Percentiles rank a stretch among this genome's conserved stretches.
phyloP scores from a whole-genome alignment of 1,284 basidiomycete genomes.

The Boletus semigastroideus region DNA sequence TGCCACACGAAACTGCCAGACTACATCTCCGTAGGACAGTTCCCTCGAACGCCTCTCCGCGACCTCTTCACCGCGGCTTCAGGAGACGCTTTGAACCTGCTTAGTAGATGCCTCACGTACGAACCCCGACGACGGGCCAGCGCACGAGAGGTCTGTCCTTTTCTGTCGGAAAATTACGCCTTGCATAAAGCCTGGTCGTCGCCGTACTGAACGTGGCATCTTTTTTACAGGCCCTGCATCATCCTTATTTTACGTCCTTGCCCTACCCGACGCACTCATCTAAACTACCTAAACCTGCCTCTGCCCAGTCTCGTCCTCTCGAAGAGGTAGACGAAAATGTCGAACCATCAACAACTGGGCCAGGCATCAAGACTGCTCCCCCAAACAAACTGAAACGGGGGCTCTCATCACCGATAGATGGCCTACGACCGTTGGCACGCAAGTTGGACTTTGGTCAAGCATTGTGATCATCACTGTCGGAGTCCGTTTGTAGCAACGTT shows the following conservation, averaged over 20 bases:
- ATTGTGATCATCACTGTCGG: slow-evolving; percentile 4
- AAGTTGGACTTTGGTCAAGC: slow-evolving; percentile 45
- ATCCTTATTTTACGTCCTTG: slow-evolving; percentile 75
- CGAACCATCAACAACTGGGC: slow-evolving; percentile 38
- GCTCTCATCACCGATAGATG: slow-evolving; percentile 39
- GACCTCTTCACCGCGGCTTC: slow-evolving; percentile 91
- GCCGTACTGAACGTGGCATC: slow-evolving; percentile 3
- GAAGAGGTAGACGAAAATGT: slow-evolving; percentile 77
- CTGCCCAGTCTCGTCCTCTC: slow-evolving; percentile 49
- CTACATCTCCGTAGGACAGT: slow-evolving; percentile 81
- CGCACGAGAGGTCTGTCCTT: slow-evolving; percentile 64
- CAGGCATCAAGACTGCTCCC: slow-evolving; percentile 38
- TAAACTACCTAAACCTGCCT: slow-evolving; percentile 75
- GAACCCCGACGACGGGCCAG: slow-evolving; percentile 84
- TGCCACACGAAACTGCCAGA: slow-evolving; percentile 89
- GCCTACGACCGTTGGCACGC: slow-evolving; percentile 44
- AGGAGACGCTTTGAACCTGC: slow-evolving; percentile 82
- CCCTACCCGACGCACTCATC: slow-evolving; percentile 82
- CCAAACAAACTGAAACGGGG: slow-evolving; percentile 52
- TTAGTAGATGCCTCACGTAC: slow-evolving; percentile 78
- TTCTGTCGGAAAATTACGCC: neutral
- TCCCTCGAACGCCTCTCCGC: slow-evolving; percentile 79
- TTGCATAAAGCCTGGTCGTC: neutral
- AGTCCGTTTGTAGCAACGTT: neutral
- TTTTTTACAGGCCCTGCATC: slow-evolving; percentile 59